These are phyloP conservation scores for Selaginella tamariscina DNA, from an alignment of 75 land plant genomes.

Conservation along the genomic window DNA sequence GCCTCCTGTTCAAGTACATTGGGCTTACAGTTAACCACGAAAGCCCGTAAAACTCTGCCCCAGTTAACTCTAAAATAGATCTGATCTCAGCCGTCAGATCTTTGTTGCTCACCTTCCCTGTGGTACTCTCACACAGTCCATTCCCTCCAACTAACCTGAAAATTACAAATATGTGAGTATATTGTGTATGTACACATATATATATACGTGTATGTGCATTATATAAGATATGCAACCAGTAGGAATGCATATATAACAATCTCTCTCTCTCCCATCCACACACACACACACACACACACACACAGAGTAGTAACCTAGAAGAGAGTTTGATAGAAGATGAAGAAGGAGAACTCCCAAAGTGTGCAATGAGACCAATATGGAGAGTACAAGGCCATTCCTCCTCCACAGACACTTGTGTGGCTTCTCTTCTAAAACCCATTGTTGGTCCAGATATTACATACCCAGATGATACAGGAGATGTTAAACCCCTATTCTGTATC, in stretches of 20 bases:
- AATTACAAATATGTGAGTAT: neutral
- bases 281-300: no score
- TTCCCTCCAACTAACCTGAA: neutral
- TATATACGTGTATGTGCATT: no score
- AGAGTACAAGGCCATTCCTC: slow-evolving; percentile 92
- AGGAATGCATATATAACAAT: no score
- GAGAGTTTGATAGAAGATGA: neutral
- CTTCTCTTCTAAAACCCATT: slow-evolving; percentile 40
- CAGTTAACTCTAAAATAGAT: slow-evolving; percentile 44
- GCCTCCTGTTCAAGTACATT: slow-evolving; percentile 42
- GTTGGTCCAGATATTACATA: slow-evolving; percentile 71
- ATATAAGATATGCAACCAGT: neutral
- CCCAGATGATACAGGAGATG: slow-evolving; percentile 74
- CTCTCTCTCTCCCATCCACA: no score
- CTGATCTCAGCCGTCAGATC: slow-evolving; percentile 48
- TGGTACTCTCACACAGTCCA: slow-evolving; percentile 28
- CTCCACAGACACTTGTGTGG: slow-evolving; percentile 18
- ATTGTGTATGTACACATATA: neutral
- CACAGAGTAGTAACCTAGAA: no score
- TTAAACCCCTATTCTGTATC: slow-evolving; percentile 66
- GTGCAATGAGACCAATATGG: slow-evolving; percentile 56
- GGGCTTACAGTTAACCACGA: slow-evolving; percentile 91
- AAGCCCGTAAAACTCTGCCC: slow-evolving; percentile 78
- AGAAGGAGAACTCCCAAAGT: slow-evolving; percentile 25
- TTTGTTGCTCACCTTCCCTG: slow-evolving; percentile 18